Evolutionary conservation across 23 red algal species (phyloP).

Genomic region (Gracilaria gracilis): DNA sequence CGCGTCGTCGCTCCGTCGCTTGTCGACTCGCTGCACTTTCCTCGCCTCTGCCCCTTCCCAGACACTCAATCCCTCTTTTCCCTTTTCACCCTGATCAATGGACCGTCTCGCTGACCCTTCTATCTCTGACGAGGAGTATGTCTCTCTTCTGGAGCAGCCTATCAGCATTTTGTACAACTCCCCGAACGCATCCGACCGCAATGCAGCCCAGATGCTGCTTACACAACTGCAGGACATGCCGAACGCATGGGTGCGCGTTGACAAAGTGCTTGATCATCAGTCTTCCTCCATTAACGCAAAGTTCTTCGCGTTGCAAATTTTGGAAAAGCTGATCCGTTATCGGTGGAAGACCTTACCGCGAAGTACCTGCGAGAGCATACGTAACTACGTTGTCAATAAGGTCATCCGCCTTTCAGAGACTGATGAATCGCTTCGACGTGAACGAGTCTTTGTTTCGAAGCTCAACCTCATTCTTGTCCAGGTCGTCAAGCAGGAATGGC

Average conservation of each 20-base stretch:
- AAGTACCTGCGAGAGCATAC: conserved; percentile 84
- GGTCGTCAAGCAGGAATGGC: conserved; percentile 98
- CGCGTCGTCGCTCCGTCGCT: conserved; percentile 3
- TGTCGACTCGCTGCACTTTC: background rate
- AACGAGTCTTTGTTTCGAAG: conserved; percentile 92
- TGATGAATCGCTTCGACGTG: conserved; percentile 72
- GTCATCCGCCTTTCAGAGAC: conserved; percentile 84
- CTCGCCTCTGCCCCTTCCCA: background rate
- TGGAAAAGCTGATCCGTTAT: conserved; percentile 92
- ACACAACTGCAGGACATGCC: conserved; percentile 86
- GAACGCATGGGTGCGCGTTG: conserved; percentile 89
- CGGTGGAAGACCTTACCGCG: conserved; percentile 95
- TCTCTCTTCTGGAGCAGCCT: conserved; percentile 76
- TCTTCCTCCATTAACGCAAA: conserved; percentile 72
- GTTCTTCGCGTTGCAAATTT: conserved; percentile 95
- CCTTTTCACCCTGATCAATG: conserved; percentile 38
- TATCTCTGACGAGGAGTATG: conserved; percentile 89
- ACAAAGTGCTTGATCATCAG: conserved; percentile 90
- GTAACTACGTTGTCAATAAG: conserved; percentile 93
- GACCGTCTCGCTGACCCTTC: conserved; percentile 80
- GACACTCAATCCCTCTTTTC: too few species aligned
- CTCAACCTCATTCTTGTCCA: conserved; percentile 97
- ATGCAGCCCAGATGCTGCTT: conserved; percentile 82
- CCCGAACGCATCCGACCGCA: conserved; percentile 73
- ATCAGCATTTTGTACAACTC: conserved; percentile 81